These are phyloP conservation scores for Dothiorella sarmentorum DNA, from an alignment of 2,329 filamentous ascomycete species.

Conservation along the genomic window DNA sequence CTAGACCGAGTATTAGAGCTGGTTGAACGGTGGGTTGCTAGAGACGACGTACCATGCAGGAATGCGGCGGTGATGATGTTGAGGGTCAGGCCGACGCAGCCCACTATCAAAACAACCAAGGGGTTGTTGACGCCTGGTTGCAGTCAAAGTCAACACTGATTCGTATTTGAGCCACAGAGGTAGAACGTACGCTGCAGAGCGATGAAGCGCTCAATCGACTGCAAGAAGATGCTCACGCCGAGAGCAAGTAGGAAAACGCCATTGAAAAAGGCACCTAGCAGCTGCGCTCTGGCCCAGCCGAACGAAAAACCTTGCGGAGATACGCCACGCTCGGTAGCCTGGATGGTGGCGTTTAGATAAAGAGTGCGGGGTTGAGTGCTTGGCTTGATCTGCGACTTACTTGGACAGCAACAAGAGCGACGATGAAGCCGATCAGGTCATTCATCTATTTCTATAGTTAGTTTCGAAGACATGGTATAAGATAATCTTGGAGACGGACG, in stretches of 20 bases:
- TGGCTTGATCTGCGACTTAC: slow-evolving; percentile 43
- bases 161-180: no score
- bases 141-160: fast-evolving
- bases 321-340: slow-evolving; percentile 48
- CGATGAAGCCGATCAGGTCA: slow-evolving; percentile 66
- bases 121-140: slow-evolving; percentile 60
- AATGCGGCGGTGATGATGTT: slow-evolving; percentile 66
- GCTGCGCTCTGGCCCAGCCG: slow-evolving; percentile 72
- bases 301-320: slow-evolving; percentile 62
- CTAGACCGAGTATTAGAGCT: not conserved
- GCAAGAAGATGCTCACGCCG: slow-evolving; percentile 68
- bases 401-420: slow-evolving; percentile 62
- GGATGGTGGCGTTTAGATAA: slow-evolving; percentile 7
- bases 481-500: slow-evolving; percentile 42
- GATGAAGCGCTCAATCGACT: slow-evolving; percentile 69
- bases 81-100: slow-evolving; percentile 61
- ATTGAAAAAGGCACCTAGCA: slow-evolving; percentile 78
- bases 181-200: slow-evolving; percentile 47
- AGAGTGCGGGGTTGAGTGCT: not conserved
- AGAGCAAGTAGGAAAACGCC: slow-evolving; percentile 70
- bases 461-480: no score
- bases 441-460: slow-evolving; percentile 54
- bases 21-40: slow-evolving; percentile 14
- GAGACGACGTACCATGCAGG: slow-evolving; percentile 54
- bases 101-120: slow-evolving; percentile 65